Conservation (phyloP, 306 rosid genomes). For the Ziziphus jujuba region DNA sequence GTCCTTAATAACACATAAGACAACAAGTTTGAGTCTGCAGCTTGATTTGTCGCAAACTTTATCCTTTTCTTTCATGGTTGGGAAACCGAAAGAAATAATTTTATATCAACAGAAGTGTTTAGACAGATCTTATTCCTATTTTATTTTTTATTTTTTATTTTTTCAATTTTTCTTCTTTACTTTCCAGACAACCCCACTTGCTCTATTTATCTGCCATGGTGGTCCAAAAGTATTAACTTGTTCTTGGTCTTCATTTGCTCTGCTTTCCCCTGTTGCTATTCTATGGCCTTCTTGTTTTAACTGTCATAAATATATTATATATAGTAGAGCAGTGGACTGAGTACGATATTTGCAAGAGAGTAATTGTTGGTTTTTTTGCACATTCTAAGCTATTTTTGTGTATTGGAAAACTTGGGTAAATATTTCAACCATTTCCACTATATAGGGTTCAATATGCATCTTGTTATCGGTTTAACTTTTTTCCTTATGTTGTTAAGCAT, state of each 20-base stretch:
- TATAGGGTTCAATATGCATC: not conserved
- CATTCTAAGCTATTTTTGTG: conserved; percentile 17
- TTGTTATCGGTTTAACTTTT: not conserved
- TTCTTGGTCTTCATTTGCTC: conserved; percentile 34
- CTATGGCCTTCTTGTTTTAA: conserved; percentile 37
- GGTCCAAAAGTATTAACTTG: conserved; percentile 54
- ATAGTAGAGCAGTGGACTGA: conserved; percentile 41
- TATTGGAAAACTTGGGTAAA: not conserved
- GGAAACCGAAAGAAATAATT: conserved; percentile 68
- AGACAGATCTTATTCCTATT: conserved; percentile 44
- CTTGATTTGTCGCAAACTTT: conserved; percentile 42
- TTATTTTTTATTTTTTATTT: conserved; percentile 27
- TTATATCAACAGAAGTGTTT: conserved; percentile 42
- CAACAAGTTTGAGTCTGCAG: conserved; percentile 27
- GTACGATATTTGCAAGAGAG: conserved; percentile 28
- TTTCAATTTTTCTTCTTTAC: conserved; percentile 10
- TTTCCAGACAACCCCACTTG: conserved; percentile 46
- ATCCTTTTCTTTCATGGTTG: conserved; percentile 73
- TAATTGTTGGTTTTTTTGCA: not conserved
- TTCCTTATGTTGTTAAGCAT: conserved; percentile 12
- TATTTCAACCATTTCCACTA: not conserved
- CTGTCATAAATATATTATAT: conserved; percentile 31
- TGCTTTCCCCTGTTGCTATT: conserved; percentile 40
- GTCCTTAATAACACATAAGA: conserved; percentile 14
- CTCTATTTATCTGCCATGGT: conserved; percentile 51